Conservation (phyloP, 2,329 filamentous ascomycete species). For the Coniochaeta sp. region DNA sequence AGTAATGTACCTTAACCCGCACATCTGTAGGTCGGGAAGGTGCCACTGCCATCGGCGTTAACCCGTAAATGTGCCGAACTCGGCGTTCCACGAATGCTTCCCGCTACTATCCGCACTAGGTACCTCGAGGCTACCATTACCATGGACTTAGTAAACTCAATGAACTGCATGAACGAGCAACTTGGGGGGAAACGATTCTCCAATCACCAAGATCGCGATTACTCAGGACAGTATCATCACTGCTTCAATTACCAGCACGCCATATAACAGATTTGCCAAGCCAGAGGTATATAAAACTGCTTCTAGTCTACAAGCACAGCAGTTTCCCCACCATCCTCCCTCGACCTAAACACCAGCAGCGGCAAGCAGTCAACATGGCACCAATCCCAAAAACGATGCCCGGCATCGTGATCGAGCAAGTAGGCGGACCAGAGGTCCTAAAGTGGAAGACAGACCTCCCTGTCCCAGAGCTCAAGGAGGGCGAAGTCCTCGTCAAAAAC, state of each 20-base stretch:
- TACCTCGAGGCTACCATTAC: neutral
- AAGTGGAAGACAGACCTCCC: conserved; percentile 63
- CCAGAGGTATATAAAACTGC: neutral
- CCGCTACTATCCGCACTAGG: neutral
- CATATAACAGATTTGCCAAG: neutral
- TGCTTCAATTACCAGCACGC: neutral
- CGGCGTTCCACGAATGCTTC: neutral
- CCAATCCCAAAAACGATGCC: conserved; percentile 62
- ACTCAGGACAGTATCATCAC: neutral
- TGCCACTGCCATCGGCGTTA: neutral
- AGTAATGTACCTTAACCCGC: neutral
- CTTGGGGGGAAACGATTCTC: neutral
- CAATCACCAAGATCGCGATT: neutral
- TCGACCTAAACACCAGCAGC: neutral
- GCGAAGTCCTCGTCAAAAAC: conserved; percentile 74
- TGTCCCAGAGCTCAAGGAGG: conserved; percentile 60
- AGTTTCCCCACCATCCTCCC: neutral
- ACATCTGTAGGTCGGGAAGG: neutral
- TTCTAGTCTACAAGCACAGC: neutral
- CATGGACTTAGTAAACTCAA: neutral
- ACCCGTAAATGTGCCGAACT: neutral
- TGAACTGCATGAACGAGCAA: neutral
- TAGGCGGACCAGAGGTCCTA: conserved; percentile 63
- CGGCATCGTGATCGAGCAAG: conserved; percentile 64
- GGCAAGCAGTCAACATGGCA: conserved; percentile 1